A percentile compares a stretch with the other conserved stretches of the same genome.
Evolutionary conservation across 2,329 filamentous ascomycete genomes (phyloP).

Genomic region (Epichloe amarillans): DNA sequence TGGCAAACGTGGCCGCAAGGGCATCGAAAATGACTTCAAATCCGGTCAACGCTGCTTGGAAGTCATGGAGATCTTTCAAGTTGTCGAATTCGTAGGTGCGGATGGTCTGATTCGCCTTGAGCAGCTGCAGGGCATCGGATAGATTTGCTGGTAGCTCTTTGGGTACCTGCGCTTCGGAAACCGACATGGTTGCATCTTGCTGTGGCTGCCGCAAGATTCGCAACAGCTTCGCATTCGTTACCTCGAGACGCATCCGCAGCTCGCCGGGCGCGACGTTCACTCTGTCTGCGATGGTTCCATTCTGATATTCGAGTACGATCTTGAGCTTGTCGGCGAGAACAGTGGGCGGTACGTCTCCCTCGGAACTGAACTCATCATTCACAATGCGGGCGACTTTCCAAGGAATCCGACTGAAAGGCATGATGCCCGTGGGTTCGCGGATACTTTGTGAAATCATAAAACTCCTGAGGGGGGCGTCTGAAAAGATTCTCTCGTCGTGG

Average conservation of each 20-base stretch:
- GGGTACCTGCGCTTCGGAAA: constrained; percentile 53
- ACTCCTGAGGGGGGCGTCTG: constrained; percentile 52
- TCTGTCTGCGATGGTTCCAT: constrained; percentile 69
- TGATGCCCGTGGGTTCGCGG: constrained; percentile 34
- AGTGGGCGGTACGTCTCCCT: constrained; percentile 46
- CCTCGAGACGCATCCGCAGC: constrained; percentile 51
- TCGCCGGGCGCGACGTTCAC: constrained; percentile 72
- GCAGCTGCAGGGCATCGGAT: constrained; percentile 45
- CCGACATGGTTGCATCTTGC: constrained; percentile 60
- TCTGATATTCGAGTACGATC: constrained; percentile 60
- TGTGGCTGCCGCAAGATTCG: constrained; percentile 61
- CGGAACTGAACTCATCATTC: constrained; percentile 53
- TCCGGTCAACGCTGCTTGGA: constrained; percentile 68
- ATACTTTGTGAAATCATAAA: constrained; percentile 48
- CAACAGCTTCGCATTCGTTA: constrained; percentile 46
- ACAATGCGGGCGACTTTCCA: constrained; percentile 61
- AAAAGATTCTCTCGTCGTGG: constrained; percentile 54
- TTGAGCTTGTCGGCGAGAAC: constrained; percentile 66
- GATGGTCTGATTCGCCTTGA: constrained; percentile 48
- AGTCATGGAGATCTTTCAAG: constrained; percentile 58
- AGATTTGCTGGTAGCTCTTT: constrained; percentile 51
- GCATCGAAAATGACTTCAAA: constrained; percentile 65
- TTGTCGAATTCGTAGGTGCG: constrained; percentile 58
- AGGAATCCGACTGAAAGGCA: constrained; percentile 35
- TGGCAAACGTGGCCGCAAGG: constrained; percentile 61